Evolutionary conservation across 1,284 basidiomycete species (phyloP).

Genomic region (Heterobasidion occidentale): DNA sequence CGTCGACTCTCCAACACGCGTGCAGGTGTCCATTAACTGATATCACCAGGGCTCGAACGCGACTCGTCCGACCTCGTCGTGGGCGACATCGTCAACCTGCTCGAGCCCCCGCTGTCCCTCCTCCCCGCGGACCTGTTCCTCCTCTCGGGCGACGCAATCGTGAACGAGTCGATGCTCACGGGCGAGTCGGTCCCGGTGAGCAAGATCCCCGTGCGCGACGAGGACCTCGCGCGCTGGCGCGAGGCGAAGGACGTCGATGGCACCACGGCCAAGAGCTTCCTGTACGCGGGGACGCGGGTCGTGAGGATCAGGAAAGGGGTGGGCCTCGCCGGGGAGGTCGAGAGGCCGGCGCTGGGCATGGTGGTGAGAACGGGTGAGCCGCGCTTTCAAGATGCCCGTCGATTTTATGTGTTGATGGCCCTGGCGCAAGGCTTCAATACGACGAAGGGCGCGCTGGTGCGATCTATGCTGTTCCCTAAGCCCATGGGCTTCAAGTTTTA

Average conservation of each 20-base stretch:
- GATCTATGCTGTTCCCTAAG: constrained; percentile 98
- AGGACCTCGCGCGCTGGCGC: constrained; percentile 63
- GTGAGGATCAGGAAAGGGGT: constrained; percentile 80
- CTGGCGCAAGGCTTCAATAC: constrained; percentile 78
- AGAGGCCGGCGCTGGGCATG: constrained; percentile 73
- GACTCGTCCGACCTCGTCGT: constrained; percentile 85
- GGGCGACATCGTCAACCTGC: constrained; percentile 90
- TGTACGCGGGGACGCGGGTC: constrained; percentile 91
- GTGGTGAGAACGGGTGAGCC: constrained; percentile 81
- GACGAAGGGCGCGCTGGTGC: constrained; percentile 92
- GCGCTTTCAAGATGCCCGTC: background rate
- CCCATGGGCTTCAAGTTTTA: constrained; percentile 98
- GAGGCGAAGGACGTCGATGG: constrained; percentile 59
- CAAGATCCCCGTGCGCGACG: constrained; percentile 74
- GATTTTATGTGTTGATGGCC: background rate
- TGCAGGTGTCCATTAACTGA: background rate
- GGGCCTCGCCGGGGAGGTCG: constrained; percentile 42
- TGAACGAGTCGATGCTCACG: constrained; percentile 98
- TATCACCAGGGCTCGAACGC: constrained; percentile 51
- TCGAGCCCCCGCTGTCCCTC: constrained; percentile 64
- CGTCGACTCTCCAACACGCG: constrained; percentile 17
- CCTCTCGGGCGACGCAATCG: constrained; percentile 92
- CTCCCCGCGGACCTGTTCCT: constrained; percentile 92
- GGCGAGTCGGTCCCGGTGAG: constrained; percentile 94
- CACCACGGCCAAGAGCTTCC: constrained; percentile 79